phyloP scores from a whole-genome alignment of 1,284 basidiomycete species.

The Lignosus rhinocerotis region DNA sequence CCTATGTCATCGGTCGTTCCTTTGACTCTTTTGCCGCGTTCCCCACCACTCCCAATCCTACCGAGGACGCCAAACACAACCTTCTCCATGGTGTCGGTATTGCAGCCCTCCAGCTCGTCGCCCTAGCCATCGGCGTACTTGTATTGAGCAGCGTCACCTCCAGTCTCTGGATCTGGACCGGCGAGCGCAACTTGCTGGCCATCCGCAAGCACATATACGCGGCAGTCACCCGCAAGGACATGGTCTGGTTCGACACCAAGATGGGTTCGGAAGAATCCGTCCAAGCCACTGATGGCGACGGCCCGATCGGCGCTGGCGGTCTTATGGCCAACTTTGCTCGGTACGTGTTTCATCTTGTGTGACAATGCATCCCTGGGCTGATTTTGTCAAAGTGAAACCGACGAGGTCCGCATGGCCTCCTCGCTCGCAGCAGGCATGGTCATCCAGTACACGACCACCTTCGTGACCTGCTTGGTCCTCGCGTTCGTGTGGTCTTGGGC shows the following conservation, averaged over 20 bases:
- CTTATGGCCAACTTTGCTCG: slow-evolving; percentile 93
- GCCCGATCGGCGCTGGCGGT: slow-evolving; percentile 82
- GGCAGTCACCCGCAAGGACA: slow-evolving; percentile 70
- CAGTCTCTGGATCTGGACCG: slow-evolving; percentile 85
- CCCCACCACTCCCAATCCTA: slow-evolving; percentile 47
- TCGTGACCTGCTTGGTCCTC: slow-evolving; percentile 77
- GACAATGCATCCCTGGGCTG: neutral
- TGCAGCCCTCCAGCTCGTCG: slow-evolving; percentile 70
- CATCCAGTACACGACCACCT: slow-evolving; percentile 81
- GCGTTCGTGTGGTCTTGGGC: slow-evolving; percentile 82
- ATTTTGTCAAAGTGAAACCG: slow-evolving; percentile 77
- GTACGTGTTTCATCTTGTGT: slow-evolving; percentile 46
- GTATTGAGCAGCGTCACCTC: slow-evolving; percentile 76
- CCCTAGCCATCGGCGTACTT: slow-evolving; percentile 70
- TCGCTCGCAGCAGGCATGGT: slow-evolving; percentile 78
- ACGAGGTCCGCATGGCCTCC: slow-evolving; percentile 87
- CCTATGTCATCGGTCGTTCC: slow-evolving; percentile 81
- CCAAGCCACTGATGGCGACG: slow-evolving; percentile 48
- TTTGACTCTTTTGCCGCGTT: slow-evolving; percentile 78
- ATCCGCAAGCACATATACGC: slow-evolving; percentile 73
- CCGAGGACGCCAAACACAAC: slow-evolving; percentile 48
- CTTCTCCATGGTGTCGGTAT: slow-evolving; percentile 63
- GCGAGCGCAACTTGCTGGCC: slow-evolving; percentile 76
- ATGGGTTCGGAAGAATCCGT: slow-evolving; percentile 65
- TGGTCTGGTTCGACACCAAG: slow-evolving; percentile 88